These are phyloP conservation scores for Mycena floridula DNA, from an alignment of 768 basidiomycete species.

Conservation along the genomic window DNA sequence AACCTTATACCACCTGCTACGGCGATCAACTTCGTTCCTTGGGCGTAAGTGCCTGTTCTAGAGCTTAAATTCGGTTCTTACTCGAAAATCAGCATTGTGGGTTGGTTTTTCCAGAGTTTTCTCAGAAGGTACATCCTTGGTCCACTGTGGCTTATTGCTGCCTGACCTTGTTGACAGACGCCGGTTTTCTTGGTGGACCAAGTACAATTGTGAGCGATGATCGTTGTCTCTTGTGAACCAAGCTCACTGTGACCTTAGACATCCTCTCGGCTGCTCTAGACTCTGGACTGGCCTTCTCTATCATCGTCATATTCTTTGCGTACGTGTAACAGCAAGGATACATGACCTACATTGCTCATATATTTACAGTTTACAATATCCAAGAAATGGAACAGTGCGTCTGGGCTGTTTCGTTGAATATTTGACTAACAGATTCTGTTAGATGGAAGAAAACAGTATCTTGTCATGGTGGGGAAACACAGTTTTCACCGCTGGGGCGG, in stretches of 20 bases:
- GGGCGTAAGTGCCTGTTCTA: no score
- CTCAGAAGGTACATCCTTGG: no score
- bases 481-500: conserved; percentile 30
- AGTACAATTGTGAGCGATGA: conserved; percentile 59
- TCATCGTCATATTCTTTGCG: conserved; percentile 47
- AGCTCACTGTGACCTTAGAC: no score
- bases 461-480: conserved; percentile 72
- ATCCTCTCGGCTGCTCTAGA: conserved; percentile 50
- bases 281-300: conserved; percentile 40
- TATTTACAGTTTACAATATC: conserved; percentile 56
- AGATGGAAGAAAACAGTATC: no score
- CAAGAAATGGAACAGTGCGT: conserved; percentile 54
- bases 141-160: no score
- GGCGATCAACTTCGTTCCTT: conserved; percentile 59
- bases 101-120: conserved; percentile 64
- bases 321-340: no score
- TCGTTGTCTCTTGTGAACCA: no score
- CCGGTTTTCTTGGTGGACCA: conserved; percentile 68
- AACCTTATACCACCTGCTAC: conserved; percentile 62
- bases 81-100: no score
- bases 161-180: conserved; percentile 51
- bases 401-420: no score
- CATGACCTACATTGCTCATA: no score
- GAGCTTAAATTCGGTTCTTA: no score
- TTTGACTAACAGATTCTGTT: no score